Evolutionary conservation across 352 stramenopile genomes (phyloP), one percentile per base, ranked within the genome.

Genomic region (Halophytophthora polymorphica): DNA sequence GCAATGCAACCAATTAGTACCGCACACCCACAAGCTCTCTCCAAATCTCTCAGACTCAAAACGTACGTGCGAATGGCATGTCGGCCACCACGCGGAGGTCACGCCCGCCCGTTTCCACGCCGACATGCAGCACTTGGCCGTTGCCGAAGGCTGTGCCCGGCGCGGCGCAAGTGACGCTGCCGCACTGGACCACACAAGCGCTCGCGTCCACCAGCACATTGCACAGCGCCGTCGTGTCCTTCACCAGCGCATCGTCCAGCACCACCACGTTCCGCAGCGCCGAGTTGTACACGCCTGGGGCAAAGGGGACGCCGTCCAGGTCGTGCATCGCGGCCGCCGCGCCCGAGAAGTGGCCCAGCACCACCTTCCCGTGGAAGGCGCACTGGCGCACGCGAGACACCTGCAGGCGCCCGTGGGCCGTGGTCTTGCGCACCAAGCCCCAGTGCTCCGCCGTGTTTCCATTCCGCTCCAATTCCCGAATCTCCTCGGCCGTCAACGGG

Each of bases 71-170:
- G 41, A 93, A 95, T 2, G 81, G 67, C 34, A 95, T 43, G 35
- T 95, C 85, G 1, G 82, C 83, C 11, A 93, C 65, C 3, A 90
- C 58, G 12, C 69, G 68, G 13, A 95, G 50, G 50, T 90, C 64
- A 19, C 86, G 73, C 0, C 87, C 87, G 12, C 86, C 86, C 14
- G 68, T 90, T 42, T 95, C 86, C 23, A 94, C 81, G 41, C 85
- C 86, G 13, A 96, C 78, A 31, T 90, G 80, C 13, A 94, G 61
- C 49, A 68, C 56, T 13, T 48, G 51, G 6, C 83, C 83, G 50
- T 89, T 96, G 29, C 69, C 72, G 45, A 72, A 86, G 3, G 53
- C 29, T 12, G 38, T 31, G 3, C 13, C 38, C 6, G 45, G 21
- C 6, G 55, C 51, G 45, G 63, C 50, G 40, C 56, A 72, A 2